Base-by-base conservation (phyloP, 2,329 filamentous ascomycete species). In the Raffaelea albimanens region DNA sequence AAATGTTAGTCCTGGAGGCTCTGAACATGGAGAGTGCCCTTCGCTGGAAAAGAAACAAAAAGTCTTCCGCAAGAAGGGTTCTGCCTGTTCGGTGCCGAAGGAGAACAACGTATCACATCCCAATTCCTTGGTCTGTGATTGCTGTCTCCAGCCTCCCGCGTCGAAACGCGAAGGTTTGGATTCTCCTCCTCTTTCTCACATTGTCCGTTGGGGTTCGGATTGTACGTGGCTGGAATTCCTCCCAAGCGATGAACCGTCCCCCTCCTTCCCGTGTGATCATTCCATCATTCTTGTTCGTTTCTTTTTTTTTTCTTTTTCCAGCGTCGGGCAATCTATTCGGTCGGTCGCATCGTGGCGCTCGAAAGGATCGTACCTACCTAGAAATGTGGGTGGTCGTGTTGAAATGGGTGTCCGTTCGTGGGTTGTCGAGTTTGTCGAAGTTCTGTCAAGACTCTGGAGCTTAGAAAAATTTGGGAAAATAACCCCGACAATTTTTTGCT, bases 11-110 rank as follows among this genome's bases (percentile, higher is more conserved):
- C 76, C 75, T 75, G 63, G 67, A 71, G 73, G 73, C 74, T 63
- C 58, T 65, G 64, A 71, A 82, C 79, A 68, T 74, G 76, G 73
- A 83, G 80, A 83, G 80, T 83, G 79, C 80, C 80, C 78, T 77
- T 65, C 58, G 58, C 50, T 49, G 48, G 43, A 45, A 54, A 53
- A 53, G 48, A 55, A 52, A 38, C 43, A 43, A 43, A 5, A 29
- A 45, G 39, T 45, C 41, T 46, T 48, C 50, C 45, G 14, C 5
- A 38, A 69, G 68, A 71, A 80, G 79, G 80, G 80, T 82, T 84
- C 80, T 82, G 73, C 79, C 73, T 66, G 79, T 80, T 78, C 79
- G 72, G 67, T 78, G 72, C 71, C 72, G 73, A 70, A 70, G 74
- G 72, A 73, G 73, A 76, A 69, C 73, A 72, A 75, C 73, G 79